A percentile compares a stretch with the other conserved stretches of the same genome.
These are phyloP conservation scores for Lolium multiflorum DNA, from an alignment of 176 grass and related monocot species.

Conservation along the genomic window DNA sequence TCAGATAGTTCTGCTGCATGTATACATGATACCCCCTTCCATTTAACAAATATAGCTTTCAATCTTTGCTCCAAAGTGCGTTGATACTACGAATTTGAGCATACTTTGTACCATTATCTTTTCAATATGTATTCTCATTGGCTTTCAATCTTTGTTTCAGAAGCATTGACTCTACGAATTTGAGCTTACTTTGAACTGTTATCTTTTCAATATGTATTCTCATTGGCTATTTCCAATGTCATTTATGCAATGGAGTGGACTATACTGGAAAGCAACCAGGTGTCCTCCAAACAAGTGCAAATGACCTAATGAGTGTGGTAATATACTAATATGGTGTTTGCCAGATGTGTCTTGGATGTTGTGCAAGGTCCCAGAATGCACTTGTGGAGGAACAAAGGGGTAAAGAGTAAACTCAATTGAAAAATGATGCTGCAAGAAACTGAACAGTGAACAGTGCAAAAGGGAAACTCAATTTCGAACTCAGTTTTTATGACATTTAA, in stretches of 20 bases:
- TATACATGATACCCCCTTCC: not conserved
- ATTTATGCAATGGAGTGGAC: not conserved
- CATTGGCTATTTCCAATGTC: not conserved
- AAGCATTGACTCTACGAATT: too few relatives aligned
- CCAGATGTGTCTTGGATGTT: not conserved
- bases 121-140: too few relatives aligned
- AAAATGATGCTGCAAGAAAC: not conserved
- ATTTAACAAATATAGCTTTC: not conserved
- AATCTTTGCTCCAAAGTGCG: too few relatives aligned
- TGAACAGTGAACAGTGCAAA: not conserved
- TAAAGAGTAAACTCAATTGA: not conserved
- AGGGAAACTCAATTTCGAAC: not conserved
- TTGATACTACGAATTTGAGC: too few relatives aligned
- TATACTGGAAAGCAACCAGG: too few relatives aligned
- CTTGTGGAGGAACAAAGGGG: not conserved
- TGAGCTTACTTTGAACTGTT: too few relatives aligned
- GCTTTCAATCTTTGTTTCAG: too few relatives aligned
- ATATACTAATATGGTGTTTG: not conserved
- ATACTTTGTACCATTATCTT: too few relatives aligned
- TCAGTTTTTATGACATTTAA: not conserved
- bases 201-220: not conserved
- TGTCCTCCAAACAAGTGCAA: not conserved
- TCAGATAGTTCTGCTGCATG: not conserved
- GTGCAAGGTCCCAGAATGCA: not conserved
- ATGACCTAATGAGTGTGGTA: not conserved